Conservation (phyloP, 352 stramenopile species). For the Elongisporangium senticosum region DNA sequence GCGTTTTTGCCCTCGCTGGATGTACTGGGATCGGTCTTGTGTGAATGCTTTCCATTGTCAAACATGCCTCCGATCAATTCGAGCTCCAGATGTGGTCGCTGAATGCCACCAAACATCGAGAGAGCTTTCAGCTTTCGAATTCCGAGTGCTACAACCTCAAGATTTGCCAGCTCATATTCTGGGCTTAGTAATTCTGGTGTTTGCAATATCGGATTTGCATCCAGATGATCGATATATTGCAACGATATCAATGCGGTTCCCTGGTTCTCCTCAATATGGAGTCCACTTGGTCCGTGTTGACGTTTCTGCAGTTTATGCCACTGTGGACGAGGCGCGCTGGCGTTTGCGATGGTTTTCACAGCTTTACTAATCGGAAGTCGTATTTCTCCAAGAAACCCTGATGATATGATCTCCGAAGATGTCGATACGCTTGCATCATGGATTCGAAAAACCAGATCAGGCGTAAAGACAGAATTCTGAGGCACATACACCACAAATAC, state of each 20-base stretch:
- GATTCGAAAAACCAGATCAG: conserved; percentile 68
- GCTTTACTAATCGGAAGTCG: conserved; percentile 38
- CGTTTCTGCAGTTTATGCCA: conserved; percentile 38
- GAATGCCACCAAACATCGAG: conserved; percentile 37
- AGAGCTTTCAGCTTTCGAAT: conserved; percentile 59
- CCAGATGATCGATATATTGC: conserved; percentile 53
- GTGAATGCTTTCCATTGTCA: conserved; percentile 32
- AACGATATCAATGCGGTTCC: conserved; percentile 57
- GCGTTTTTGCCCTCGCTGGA: conserved; percentile 53
- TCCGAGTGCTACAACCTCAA: conserved; percentile 68
- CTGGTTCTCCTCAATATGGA: conserved; percentile 25
- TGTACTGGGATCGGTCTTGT: conserved; percentile 33
- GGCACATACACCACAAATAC: conserved; percentile 53
- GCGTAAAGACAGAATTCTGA: conserved; percentile 44
- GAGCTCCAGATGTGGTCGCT: conserved; percentile 59
- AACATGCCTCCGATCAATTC: conserved; percentile 56
- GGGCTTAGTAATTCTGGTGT: conserved; percentile 29
- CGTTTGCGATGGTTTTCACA: conserved; percentile 32
- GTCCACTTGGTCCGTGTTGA: conserved; percentile 9
- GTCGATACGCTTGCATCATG: conserved; percentile 41
- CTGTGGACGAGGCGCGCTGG: conserved; percentile 35
- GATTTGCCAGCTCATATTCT: conserved; percentile 41
- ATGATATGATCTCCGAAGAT: conserved; percentile 10
- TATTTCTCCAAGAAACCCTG: conserved; percentile 36
- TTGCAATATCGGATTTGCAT: conserved; percentile 19